Evolutionary conservation across 805 yeast genomes (phyloP).

Genomic region (Metschnikowia kofuensis): DNA sequence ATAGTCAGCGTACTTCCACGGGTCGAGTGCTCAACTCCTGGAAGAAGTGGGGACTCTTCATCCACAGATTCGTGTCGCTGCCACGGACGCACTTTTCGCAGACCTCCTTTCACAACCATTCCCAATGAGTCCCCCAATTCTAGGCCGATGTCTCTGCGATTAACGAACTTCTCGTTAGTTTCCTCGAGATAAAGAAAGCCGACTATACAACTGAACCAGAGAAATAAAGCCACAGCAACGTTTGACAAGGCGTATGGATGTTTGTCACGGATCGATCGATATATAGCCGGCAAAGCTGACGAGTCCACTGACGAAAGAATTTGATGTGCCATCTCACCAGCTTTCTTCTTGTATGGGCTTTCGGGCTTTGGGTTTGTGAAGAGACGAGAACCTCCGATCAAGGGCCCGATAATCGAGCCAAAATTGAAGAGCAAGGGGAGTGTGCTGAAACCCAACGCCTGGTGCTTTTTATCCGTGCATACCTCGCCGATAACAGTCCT

Average conservation of each 20-base stretch:
- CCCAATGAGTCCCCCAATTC: constrained; percentile 40
- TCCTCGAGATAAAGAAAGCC: constrained; percentile 52
- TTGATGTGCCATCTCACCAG: not conserved
- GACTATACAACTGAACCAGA: constrained; percentile 33
- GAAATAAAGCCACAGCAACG: constrained; percentile 40
- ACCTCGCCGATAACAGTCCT: constrained; percentile 62
- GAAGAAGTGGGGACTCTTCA: constrained; percentile 10
- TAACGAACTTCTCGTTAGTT: constrained; percentile 41
- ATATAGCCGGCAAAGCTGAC: constrained; percentile 1
- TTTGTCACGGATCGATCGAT: constrained; percentile 27
- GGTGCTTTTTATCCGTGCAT: constrained; percentile 54
- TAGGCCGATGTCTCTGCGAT: constrained; percentile 43
- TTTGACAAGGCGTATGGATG: constrained; percentile 56
- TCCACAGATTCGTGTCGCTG: constrained; percentile 1
- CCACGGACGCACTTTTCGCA: constrained; percentile 23
- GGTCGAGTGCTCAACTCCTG: not conserved
- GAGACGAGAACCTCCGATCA: constrained; percentile 50
- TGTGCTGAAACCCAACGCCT: constrained; percentile 59
- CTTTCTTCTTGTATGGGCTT: constrained; percentile 15
- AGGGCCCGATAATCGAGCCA: constrained; percentile 61
- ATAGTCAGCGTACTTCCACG: not conserved
- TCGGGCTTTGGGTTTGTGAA: constrained; percentile 43
- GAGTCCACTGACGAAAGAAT: not conserved
- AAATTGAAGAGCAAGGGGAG: constrained; percentile 61
- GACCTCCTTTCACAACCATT: constrained; percentile 17